A percentile compares a stretch with the other conserved stretches of the same genome.
phyloP scores from a whole-genome alignment of 2,329 filamentous ascomycete genomes.

The Diplocarpon mali region DNA sequence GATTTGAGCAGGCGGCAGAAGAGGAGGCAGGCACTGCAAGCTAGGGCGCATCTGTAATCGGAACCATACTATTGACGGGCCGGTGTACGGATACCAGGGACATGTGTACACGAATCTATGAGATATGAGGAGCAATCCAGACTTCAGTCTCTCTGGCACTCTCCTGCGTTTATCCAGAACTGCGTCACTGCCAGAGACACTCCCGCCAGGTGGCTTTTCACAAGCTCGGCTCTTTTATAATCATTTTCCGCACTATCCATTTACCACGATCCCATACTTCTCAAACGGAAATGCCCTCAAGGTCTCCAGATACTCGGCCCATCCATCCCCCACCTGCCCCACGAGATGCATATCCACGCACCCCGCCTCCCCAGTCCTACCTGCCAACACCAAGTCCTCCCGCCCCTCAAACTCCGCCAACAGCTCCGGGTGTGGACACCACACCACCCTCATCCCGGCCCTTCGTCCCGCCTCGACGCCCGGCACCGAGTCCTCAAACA shows the following conservation, averaged over 20 bases:
- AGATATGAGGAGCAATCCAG: neutral
- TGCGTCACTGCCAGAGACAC: too few relatives aligned
- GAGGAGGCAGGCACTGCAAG: conserved; percentile 36
- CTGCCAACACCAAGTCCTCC: conserved; percentile 75
- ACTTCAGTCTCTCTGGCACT: too few relatives aligned
- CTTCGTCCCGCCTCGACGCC: conserved; percentile 84
- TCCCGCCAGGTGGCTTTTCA: neutral
- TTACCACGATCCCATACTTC: conserved; percentile 42
- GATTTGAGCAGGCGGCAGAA: conserved; percentile 36
- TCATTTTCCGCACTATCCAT: neutral
- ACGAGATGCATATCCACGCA: conserved; percentile 44
- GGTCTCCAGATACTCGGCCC: conserved; percentile 43
- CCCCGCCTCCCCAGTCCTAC: conserved; percentile 41
- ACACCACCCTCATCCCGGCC: conserved; percentile 89
- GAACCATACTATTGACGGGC: too few relatives aligned
- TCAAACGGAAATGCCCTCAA: conserved; percentile 47
- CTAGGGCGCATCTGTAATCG: conserved; percentile 38
- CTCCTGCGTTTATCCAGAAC: too few relatives aligned
- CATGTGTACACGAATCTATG: conserved; percentile 8
- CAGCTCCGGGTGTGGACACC: conserved; percentile 77
- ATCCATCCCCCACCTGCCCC: conserved; percentile 48
- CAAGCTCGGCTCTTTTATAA: neutral
- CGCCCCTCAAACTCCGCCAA: conserved; percentile 64
- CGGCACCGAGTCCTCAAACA: conserved; percentile 91
- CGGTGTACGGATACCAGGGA: conserved; percentile 6